Evolutionary conservation across 192 early-diverging fungal genomes (phyloP).

Genomic region (Powellomyces hirtus): DNA sequence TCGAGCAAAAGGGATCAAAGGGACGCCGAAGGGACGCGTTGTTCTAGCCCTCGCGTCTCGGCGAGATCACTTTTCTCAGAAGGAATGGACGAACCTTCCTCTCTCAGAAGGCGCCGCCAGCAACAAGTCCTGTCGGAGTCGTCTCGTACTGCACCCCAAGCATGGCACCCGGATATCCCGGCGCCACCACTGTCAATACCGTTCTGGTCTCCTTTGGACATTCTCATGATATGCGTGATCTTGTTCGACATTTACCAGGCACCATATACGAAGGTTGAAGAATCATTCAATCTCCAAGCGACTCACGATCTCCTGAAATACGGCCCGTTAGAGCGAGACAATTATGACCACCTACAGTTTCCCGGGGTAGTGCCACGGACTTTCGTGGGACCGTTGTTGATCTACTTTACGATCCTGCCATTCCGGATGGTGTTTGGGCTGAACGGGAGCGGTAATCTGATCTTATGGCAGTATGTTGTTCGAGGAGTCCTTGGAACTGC

Average conservation of each 20-base stretch:
- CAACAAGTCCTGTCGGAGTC: too few species aligned
- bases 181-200: too few species aligned
- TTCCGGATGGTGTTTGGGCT: not conserved
- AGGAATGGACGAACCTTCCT: too few species aligned
- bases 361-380: conserved; percentile 95
- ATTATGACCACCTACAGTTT: conserved; percentile 86
- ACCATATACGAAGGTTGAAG: conserved; percentile 95
- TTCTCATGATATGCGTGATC: too few species aligned
- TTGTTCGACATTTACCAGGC: conserved; percentile 1
- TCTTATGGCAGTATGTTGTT: not conserved
- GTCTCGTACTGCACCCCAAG: too few species aligned
- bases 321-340: conserved; percentile 7
- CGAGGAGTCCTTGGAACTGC: not conserved
- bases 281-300: conserved; percentile 94
- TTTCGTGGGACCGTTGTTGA: conserved; percentile 78
- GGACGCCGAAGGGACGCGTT: too few species aligned
- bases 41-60: too few species aligned
- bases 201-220: too few species aligned
- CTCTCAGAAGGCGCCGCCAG: too few species aligned
- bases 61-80: too few species aligned
- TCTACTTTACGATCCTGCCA: not conserved
- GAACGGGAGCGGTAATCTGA: not conserved
- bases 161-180: too few species aligned
- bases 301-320: conserved; percentile 80
- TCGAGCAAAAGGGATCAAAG: too few species aligned